Percentiles rank a stretch among this genome's conserved stretches.
phyloP scores from a whole-genome alignment of 2,329 filamentous ascomycete genomes.

The Allantophomopsis lycopodina region DNA sequence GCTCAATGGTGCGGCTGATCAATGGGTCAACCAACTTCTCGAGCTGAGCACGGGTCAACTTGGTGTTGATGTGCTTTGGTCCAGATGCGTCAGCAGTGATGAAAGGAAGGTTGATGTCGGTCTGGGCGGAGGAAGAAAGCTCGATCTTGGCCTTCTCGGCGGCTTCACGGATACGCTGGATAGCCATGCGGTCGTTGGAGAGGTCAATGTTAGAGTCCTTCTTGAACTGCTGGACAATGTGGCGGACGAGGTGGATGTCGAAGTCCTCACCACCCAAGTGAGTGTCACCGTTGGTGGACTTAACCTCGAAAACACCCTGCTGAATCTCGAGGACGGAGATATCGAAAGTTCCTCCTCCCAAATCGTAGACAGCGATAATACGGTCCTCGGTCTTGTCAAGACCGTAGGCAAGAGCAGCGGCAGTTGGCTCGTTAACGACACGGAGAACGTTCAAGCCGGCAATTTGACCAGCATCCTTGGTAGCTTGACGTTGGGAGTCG shows the following conservation, averaged over 20 bases:
- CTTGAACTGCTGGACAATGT: constrained; percentile 94
- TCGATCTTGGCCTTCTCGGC: constrained; percentile 99
- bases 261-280: constrained; percentile 98
- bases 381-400: constrained; percentile 88
- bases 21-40: constrained; percentile 87
- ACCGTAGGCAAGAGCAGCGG: constrained; percentile 89
- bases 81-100: constrained; percentile 93
- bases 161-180: constrained; percentile 96
- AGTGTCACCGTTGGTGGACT: constrained; percentile 98
- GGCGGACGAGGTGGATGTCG: constrained; percentile 85
- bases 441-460: constrained; percentile 91
- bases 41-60: constrained; percentile 84
- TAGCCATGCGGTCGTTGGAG: constrained; percentile 88
- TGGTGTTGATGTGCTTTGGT: constrained; percentile 96
- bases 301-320: constrained; percentile 96
- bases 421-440: constrained; percentile 96
- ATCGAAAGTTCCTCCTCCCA: constrained; percentile 98
- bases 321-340: constrained; percentile 96
- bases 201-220: constrained; percentile 87
- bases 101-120: constrained; percentile 97
- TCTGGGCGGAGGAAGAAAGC: constrained; percentile 86
- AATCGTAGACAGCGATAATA: constrained; percentile 90
- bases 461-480: constrained; percentile 96
- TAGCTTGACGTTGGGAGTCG: constrained; percentile 93
- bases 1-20: constrained; percentile 75